Conservation (phyloP, 2,329 filamentous ascomycete genomes). For the Periglandula ipomoeae region DNA sequence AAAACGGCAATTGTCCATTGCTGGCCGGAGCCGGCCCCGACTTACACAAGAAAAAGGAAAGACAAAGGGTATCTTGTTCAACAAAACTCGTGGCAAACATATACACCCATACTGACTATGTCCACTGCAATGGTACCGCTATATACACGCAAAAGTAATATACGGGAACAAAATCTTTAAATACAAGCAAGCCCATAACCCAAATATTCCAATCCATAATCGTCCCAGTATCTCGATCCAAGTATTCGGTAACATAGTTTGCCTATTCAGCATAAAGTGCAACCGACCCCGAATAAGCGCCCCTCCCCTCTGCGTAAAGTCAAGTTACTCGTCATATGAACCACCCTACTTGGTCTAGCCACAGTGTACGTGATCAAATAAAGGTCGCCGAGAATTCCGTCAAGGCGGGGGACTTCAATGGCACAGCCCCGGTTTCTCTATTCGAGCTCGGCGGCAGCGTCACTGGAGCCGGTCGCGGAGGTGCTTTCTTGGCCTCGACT, state of each 20-base stretch:
- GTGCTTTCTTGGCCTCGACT: constrained; percentile 23
- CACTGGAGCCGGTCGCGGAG: constrained; percentile 21
- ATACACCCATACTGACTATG: no score
- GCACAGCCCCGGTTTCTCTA: background rate
- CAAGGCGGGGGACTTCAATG: background rate
- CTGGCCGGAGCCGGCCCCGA: background rate
- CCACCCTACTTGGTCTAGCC: background rate
- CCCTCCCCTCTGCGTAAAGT: background rate
- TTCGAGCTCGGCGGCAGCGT: constrained; percentile 18
- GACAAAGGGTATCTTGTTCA: no score
- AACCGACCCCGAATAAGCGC: no score
- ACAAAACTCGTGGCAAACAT: no score
- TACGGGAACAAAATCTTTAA: no score
- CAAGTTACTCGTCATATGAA: background rate
- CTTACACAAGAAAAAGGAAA: background rate
- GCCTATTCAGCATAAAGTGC: no score
- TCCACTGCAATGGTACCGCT: no score
- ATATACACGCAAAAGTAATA: no score
- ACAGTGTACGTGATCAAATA: no score
- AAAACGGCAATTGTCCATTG: background rate
- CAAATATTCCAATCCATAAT: no score
- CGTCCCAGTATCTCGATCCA: no score
- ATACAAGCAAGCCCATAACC: background rate
- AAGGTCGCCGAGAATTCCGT: background rate
- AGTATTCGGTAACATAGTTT: no score